Evolutionary conservation across 2,329 filamentous ascomycete species (phyloP).

Genomic region (Fusarium penzigii): DNA sequence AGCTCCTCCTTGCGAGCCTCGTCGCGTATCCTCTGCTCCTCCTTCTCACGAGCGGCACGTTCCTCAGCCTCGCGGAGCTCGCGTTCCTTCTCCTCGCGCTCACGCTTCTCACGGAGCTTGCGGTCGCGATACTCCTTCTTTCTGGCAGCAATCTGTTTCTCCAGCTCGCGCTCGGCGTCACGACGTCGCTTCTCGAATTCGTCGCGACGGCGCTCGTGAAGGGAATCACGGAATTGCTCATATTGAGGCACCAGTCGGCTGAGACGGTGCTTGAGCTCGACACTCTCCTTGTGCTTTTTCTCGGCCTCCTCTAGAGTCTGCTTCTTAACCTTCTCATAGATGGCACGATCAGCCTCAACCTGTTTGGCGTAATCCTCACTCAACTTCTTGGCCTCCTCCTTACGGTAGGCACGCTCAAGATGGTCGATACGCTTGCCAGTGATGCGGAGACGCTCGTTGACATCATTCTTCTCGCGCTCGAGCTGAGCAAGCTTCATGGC

Average conservation of each 20-base stretch:
- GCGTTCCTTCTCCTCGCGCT: constrained; percentile 82
- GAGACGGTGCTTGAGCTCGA: constrained; percentile 92
- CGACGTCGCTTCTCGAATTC: constrained; percentile 95
- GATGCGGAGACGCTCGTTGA: constrained; percentile 86
- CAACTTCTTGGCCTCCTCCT: constrained; percentile 93
- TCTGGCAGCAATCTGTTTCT: constrained; percentile 85
- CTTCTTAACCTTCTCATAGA: constrained; percentile 77
- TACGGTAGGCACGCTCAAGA: constrained; percentile 92
- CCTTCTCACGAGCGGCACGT: constrained; percentile 75
- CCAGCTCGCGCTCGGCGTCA: constrained; percentile 87
- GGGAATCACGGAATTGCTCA: constrained; percentile 77
- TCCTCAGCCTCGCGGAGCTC: constrained; percentile 82
- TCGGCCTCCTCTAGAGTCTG: constrained; percentile 80
- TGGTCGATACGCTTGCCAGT: constrained; percentile 97
- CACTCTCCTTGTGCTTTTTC: constrained; percentile 86
- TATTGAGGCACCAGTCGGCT: constrained; percentile 82
- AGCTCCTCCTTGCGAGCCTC: constrained; percentile 77
- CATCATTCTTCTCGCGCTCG: constrained; percentile 96
- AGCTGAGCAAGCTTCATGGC: constrained; percentile 94
- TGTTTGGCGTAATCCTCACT: constrained; percentile 83
- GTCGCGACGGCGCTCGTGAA: constrained; percentile 85
- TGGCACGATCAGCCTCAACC: constrained; percentile 72
- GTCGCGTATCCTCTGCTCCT: constrained; percentile 77
- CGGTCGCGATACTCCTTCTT: constrained; percentile 87
- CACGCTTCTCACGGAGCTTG: constrained; percentile 78